A percentile compares a stretch with the other conserved stretches of the same genome.
These are phyloP conservation scores for Sporisorium sorghi DNA, from an alignment of 1,284 basidiomycete genomes.

Conservation along the genomic window DNA sequence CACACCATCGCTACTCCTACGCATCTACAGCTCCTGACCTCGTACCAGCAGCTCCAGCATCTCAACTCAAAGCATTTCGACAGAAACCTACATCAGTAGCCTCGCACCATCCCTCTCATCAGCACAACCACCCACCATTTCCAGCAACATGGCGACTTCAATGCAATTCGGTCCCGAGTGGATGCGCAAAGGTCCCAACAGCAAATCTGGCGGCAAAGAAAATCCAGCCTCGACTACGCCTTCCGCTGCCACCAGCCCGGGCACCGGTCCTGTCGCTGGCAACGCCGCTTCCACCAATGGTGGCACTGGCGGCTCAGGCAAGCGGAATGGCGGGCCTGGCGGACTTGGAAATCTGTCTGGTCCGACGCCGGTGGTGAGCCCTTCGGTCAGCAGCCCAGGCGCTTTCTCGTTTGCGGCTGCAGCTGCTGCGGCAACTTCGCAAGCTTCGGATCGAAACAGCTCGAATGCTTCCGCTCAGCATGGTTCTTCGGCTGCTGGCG, in stretches of 20 bases:
- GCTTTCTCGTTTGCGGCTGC: slow-evolving; percentile 64
- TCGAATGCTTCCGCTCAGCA: slow-evolving; percentile 22
- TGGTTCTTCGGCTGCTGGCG: slow-evolving; percentile 13
- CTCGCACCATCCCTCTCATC: not conserved
- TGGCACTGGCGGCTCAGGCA: slow-evolving; percentile 18
- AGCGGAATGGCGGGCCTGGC: slow-evolving; percentile 41
- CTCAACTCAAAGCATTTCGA: not conserved
- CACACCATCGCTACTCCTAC: not conserved
- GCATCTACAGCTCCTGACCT: slow-evolving; percentile 5
- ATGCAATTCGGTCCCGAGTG: slow-evolving; percentile 67
- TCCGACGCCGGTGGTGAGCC: slow-evolving; percentile 38
- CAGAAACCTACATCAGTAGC: not conserved
- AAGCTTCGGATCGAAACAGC: slow-evolving; percentile 29
- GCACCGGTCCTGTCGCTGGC: slow-evolving; percentile 19
- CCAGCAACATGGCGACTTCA: slow-evolving; percentile 58
- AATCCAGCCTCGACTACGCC: slow-evolving; percentile 16
- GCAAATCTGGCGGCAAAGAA: slow-evolving; percentile 41
- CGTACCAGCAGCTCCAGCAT: slow-evolving; percentile 16
- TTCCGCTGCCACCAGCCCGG: slow-evolving; percentile 34
- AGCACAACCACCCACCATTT: too few species aligned
- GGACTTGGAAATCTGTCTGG: slow-evolving; percentile 42
- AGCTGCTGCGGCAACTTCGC: slow-evolving; percentile 39
- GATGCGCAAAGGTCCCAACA: slow-evolving; percentile 65
- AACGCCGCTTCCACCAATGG: slow-evolving; percentile 18
- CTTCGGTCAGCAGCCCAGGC: slow-evolving; percentile 54